A percentile compares a stretch with the other conserved stretches of the same genome.
Evolutionary conservation across 495 filamentous ascomycete genomes (phyloP).

Genomic region (Trichoderma gamsii): DNA sequence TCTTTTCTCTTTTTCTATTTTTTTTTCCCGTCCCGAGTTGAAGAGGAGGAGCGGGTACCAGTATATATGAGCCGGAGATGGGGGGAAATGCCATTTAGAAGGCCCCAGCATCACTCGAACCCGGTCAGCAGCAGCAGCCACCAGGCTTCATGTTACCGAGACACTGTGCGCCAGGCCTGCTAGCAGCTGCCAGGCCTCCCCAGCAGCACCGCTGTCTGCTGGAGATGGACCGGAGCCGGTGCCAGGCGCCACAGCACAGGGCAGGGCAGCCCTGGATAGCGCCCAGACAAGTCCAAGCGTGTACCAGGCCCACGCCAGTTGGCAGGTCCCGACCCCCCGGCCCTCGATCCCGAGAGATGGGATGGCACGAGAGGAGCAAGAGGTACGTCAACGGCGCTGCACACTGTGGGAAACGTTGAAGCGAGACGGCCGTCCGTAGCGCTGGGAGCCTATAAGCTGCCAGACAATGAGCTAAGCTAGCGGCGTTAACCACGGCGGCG

Average conservation of each 20-base stretch:
- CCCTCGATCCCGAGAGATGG: constrained; percentile 4
- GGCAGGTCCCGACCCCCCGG: neutral
- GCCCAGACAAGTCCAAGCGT: neutral
- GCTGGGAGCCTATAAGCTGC: neutral
- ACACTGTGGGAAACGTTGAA: neutral
- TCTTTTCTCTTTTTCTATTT: too few relatives aligned
- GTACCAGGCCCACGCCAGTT: neutral
- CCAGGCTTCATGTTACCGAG: neutral
- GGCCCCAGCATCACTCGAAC: too few relatives aligned
- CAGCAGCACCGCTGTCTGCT: neutral
- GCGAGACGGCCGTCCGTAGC: neutral
- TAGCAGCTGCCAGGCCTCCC: neutral
- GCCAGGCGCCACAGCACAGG: neutral
- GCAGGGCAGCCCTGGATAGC: neutral
- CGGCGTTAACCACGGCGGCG: too few relatives aligned
- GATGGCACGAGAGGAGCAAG: neutral
- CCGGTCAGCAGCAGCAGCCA: too few relatives aligned
- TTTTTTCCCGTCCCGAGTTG: too few relatives aligned
- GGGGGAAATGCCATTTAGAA: too few relatives aligned
- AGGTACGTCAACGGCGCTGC: neutral
- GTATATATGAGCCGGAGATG: too few relatives aligned
- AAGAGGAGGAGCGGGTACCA: too few relatives aligned
- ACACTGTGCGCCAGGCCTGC: constrained; percentile 3
- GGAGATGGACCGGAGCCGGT: neutral
- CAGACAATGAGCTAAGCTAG: neutral